Base-by-base conservation (phyloP, 805 yeast species). In the Cyberlindnera americana region DNA sequence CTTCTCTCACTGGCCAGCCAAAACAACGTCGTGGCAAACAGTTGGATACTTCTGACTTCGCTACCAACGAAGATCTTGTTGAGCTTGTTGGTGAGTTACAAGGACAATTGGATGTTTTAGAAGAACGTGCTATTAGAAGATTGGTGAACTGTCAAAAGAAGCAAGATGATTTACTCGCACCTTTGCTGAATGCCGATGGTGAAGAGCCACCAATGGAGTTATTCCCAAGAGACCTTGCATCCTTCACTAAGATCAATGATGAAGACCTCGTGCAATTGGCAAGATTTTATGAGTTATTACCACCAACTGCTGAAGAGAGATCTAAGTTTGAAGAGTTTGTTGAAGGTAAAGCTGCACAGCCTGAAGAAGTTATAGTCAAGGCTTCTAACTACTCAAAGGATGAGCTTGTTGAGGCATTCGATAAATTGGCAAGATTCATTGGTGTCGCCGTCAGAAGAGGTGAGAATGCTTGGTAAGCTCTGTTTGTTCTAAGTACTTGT, bases 11-110 rank as follows among this genome's bases (percentile, higher is more conserved):
- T 18, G 30, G 39, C 4, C 32, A 29, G 12, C 34, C 42, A 13
- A 40, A 38, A 22, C 38, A 29, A 6, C 38, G 49, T 14, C 42
- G 41, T 38, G 40, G 33, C 11, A 39, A 39, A 29, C 38, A 31
- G 27, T 13, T 46, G 37, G 82, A 77, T 43, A 57, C 77, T 1
- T 58, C 72, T 4, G 87, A 82, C 47, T 81, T 72, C 48, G 86
- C 81, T 26, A 78, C 91, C 4, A 83, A 86, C 49, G 95, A 85
- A 42, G 98, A 91, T 56, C 65, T 90, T 11, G 84, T 84, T 4
- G 91, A 87, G 56, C 68, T 90, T 33, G 97, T 89, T 12, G 87
- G 86, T 10, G 98, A 90, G 60, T 65, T 90, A 40, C 97, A 90
- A 62, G 85, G 86, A 8, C 97, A 90, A 62, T 70, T 90, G 54